Conservation (phyloP, 2,329 filamentous ascomycete genomes). For the Dactylonectria estremocensis region DNA sequence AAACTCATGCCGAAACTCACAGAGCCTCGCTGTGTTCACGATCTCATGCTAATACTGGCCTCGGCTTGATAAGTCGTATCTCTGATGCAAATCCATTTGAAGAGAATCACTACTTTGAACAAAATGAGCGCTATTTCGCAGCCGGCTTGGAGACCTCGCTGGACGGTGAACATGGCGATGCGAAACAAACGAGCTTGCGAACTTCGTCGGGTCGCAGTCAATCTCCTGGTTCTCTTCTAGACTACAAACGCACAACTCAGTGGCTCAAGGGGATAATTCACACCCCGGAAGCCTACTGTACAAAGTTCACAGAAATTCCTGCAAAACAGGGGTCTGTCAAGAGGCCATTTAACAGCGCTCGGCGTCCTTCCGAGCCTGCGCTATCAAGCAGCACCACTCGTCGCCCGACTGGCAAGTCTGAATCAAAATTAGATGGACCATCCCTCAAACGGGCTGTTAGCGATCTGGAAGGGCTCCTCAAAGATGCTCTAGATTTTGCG, state of each 20-base stretch:
- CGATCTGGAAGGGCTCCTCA: conserved; percentile 63
- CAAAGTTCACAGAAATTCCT: conserved; percentile 50
- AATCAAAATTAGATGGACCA: conserved; percentile 45
- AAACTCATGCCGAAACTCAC: background rate
- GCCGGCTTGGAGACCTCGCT: conserved; percentile 24
- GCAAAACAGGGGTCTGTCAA: conserved; percentile 28
- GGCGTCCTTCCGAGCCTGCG: conserved; percentile 44
- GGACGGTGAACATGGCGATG: background rate
- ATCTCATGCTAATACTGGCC: background rate
- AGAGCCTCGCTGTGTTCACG: background rate
- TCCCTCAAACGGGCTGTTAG: conserved; percentile 56
- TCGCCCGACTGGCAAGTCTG: conserved; percentile 36
- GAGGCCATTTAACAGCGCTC: conserved; percentile 30
- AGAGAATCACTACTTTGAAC: background rate
- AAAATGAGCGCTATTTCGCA: conserved; percentile 12
- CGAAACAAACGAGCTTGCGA: conserved; percentile 12
- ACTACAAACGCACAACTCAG: conserved; percentile 52
- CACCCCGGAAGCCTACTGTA: conserved; percentile 44
- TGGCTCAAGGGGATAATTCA: conserved; percentile 54
- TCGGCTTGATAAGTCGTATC: background rate
- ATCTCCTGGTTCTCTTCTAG: conserved; percentile 49
- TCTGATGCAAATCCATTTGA: background rate
- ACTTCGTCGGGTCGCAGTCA: conserved; percentile 39
- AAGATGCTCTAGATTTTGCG: conserved; percentile 62
- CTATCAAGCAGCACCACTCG: conserved; percentile 37